Base-by-base conservation (phyloP, 2,329 filamentous ascomycete genomes). In the Leptosphaerulina australis region DNA sequence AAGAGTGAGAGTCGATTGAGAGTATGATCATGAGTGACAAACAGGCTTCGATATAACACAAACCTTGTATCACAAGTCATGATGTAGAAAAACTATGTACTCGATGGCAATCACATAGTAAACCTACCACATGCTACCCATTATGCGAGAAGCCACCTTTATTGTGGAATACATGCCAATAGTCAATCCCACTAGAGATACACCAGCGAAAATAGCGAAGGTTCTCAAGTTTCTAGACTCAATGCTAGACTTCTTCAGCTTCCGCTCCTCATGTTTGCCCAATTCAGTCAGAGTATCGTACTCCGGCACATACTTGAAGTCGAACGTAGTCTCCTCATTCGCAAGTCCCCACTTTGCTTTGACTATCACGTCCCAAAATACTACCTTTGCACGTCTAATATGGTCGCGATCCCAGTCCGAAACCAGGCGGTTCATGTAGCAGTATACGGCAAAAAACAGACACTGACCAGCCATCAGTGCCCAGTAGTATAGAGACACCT, bases 271-370 rank as follows among this genome's bases (percentile, higher is more conserved):
- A 37, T 70, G 68, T 52, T 76, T 70, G 1, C 76, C 76, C 69
- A 79, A 69, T 36, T 77, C 74, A 3, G 80, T 82, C 10, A 77
- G 70, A 7, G 78, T 81, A 39, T 73, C 66, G 39, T 80, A 79
- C 56, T 81, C 74, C 0, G 87, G 87, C 8, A 88, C 76, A 63
- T 88, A 88, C 65, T 90, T 87, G 72, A 91, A 88, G 15, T 87
- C 83, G 63, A 91, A 91, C 7, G 74, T 77, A 1, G 81, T 83
- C 61, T 85, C 80, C 36, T 80, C 76, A 0, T 86, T 77, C 9
- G 72, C 83, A 6, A 92, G 76, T 0, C 85, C 88, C 46, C 78
- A 82, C 44, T 85, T 83, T 47, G 83, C 81, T 48, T 86, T 78
- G n/a, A 86, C 80, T 12, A 88, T 79, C 2, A 88, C 68, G 14